Percentiles rank a stretch among this genome's conserved stretches.
Evolutionary conservation across 2,329 filamentous ascomycete species (phyloP).

Genomic region (Fusarium goolgardi): DNA sequence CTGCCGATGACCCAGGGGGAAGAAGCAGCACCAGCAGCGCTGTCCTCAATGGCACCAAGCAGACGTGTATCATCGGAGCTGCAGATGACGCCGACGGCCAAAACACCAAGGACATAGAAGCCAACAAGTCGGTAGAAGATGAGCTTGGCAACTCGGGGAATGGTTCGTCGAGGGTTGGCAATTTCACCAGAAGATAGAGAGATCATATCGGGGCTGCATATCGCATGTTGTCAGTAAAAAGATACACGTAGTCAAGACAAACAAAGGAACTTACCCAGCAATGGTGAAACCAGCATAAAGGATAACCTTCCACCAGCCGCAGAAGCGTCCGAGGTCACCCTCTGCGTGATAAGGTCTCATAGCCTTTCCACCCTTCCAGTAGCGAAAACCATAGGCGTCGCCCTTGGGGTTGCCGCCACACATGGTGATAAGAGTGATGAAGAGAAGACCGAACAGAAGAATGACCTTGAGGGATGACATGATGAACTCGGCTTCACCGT

Average conservation of each 20-base stretch:
- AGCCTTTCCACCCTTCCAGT: conserved; percentile 57
- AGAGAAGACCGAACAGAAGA: conserved; percentile 65
- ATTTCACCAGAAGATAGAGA: conserved; percentile 67
- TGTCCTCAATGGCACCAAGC: conserved; percentile 61
- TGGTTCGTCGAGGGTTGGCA: conserved; percentile 71
- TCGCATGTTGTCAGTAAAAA: neutral
- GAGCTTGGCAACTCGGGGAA: conserved; percentile 77
- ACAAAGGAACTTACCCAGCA: conserved; percentile 52
- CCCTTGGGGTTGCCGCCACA: conserved; percentile 72
- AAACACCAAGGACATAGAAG: conserved; percentile 76
- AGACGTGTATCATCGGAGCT: conserved; percentile 59
- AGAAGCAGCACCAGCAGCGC: conserved; percentile 64
- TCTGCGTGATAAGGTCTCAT: conserved; percentile 52
- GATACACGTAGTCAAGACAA: neutral
- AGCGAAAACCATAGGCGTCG: conserved; percentile 73
- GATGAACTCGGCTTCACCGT: conserved; percentile 61
- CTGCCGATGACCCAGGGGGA: conserved; percentile 69
- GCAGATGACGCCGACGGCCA: conserved; percentile 65
- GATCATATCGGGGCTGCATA: conserved; percentile 70
- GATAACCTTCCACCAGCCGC: conserved; percentile 66
- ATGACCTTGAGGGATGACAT: conserved; percentile 67
- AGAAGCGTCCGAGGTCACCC: conserved; percentile 69
- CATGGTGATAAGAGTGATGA: conserved; percentile 76
- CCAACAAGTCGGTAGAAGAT: conserved; percentile 78
- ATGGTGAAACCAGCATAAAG: conserved; percentile 77